Evolutionary conservation across 2,329 filamentous ascomycete species (phyloP).

Genomic region (Pseudopithomyces chartarum): DNA sequence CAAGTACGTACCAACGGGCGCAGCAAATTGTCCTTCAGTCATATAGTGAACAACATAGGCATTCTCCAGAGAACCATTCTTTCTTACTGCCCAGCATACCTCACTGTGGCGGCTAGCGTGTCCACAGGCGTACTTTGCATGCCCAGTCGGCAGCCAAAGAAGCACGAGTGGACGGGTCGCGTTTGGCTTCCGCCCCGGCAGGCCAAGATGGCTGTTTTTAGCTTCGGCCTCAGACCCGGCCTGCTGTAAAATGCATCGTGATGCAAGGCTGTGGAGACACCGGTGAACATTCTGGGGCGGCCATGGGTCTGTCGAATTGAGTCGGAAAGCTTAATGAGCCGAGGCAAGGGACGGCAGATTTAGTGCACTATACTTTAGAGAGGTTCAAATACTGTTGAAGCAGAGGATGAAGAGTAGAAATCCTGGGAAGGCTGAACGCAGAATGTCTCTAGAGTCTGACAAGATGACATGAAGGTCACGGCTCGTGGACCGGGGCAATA

Average conservation of each 20-base stretch:
- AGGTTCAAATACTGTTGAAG: background rate
- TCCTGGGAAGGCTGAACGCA: background rate
- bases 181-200: background rate
- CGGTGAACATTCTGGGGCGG: constrained; percentile 15
- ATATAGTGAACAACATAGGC: background rate
- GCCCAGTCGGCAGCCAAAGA: background rate
- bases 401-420: background rate
- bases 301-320: constrained; percentile 1
- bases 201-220: background rate
- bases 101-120: background rate
- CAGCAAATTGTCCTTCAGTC: constrained; percentile 15
- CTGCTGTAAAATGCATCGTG: constrained; percentile 1
- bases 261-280: constrained; percentile 14
- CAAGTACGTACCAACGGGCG: constrained; percentile 8
- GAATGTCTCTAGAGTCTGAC: background rate
- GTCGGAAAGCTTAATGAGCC: background rate
- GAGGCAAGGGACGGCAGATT: background rate
- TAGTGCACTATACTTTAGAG: background rate
- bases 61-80: background rate
- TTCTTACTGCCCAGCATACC: background rate
- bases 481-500: background rate
- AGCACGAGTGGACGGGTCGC: background rate
- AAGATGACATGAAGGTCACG: constrained; percentile 5
- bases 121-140: background rate
- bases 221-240: no score